phyloP scores from a whole-genome alignment of 176 grass and related monocot species.

The Musa acuminata region DNA sequence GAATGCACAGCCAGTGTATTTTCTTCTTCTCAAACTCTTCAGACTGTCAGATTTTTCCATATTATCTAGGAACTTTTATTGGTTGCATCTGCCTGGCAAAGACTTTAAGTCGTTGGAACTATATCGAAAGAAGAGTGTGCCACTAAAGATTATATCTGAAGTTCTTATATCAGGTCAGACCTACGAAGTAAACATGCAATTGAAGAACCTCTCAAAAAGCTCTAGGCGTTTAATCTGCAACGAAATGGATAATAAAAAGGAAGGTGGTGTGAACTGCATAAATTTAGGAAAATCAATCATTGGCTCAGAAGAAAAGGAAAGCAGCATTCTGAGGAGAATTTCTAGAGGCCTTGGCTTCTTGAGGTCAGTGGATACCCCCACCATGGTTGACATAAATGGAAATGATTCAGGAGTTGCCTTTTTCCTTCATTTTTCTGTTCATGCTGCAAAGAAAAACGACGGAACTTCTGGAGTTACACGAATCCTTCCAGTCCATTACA shows the following conservation, averaged over 20 bases:
- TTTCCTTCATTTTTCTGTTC: constrained; percentile 83
- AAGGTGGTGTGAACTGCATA: constrained; percentile 9
- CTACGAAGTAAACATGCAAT: constrained; percentile 50
- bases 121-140: constrained; percentile 54
- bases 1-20: constrained; percentile 70
- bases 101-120: constrained; percentile 66
- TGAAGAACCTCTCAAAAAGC: constrained; percentile 61
- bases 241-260: constrained; percentile 8
- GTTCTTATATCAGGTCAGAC: constrained; percentile 41
- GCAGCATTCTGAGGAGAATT: constrained; percentile 38
- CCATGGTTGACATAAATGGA: constrained; percentile 36
- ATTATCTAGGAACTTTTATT: constrained; percentile 90
- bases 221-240: constrained; percentile 17
- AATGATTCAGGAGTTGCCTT: constrained; percentile 63
- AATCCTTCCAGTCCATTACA: constrained; percentile 94
- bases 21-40: constrained; percentile 83
- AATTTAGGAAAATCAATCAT: not conserved
- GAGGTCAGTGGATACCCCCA: constrained; percentile 19
- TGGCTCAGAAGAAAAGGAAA: constrained; percentile 9
- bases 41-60: constrained; percentile 44
- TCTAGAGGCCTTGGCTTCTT: constrained; percentile 10
- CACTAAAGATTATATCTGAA: constrained; percentile 51
- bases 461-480: constrained; percentile 51
- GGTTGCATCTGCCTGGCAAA: constrained; percentile 71
- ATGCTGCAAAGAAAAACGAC: constrained; percentile 29